phyloP scores from a whole-genome alignment of 495 filamentous ascomycete species.

The Cudoniella acicularis region DNA sequence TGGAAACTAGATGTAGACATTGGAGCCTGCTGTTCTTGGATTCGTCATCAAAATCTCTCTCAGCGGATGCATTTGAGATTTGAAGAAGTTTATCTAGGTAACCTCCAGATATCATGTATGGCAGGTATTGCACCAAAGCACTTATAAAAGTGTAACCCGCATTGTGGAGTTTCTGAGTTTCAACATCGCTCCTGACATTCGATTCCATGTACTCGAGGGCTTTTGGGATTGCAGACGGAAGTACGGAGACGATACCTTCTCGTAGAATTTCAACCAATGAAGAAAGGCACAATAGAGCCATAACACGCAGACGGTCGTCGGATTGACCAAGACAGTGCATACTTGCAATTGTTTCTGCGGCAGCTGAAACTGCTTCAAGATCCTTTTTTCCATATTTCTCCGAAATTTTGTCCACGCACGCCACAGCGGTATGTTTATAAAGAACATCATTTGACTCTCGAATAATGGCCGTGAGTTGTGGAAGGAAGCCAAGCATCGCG shows the following conservation, averaged over 20 bases:
- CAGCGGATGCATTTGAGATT: conserved; percentile 67
- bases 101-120: conserved; percentile 75
- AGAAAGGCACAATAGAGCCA: conserved; percentile 83
- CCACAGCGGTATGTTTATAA: conserved; percentile 76
- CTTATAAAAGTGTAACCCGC: conserved; percentile 75
- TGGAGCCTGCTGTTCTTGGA: conserved; percentile 61
- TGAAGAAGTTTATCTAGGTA: conserved; percentile 67
- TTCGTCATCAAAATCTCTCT: conserved; percentile 46
- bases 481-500: conserved; percentile 72
- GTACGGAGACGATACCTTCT: conserved; percentile 75
- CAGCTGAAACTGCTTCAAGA: conserved; percentile 56
- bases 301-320: conserved; percentile 67
- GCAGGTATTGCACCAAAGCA: conserved; percentile 73
- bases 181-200: conserved; percentile 50
- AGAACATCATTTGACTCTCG: conserved; percentile 62
- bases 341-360: conserved; percentile 73
- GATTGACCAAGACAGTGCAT: conserved; percentile 67
- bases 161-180: conserved; percentile 66
- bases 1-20: conserved; percentile 67
- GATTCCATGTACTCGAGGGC: conserved; percentile 63
- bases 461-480: conserved; percentile 69
- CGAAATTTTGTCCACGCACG: conserved; percentile 84
- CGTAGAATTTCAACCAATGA: conserved; percentile 85
- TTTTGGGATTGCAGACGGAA: conserved; percentile 69
- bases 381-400: conserved; percentile 92